These are phyloP conservation scores for Lipomyces sp. DNA, from an alignment of 805 yeast genomes.

Conservation along the genomic window DNA sequence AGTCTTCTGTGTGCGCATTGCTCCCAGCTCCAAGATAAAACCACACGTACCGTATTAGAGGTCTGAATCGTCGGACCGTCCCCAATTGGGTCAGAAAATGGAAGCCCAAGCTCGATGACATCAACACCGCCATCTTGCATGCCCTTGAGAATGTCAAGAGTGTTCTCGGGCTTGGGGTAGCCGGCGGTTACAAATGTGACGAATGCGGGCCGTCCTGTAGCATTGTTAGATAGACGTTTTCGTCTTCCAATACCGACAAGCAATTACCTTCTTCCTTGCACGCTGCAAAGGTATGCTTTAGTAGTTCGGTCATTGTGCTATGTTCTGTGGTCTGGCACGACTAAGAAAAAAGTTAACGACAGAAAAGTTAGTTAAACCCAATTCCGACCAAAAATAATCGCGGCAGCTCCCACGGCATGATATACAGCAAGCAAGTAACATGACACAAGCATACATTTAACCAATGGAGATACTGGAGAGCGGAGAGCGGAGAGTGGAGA, in stretches of 20 bases:
- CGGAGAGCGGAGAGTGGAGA: too few relatives aligned
- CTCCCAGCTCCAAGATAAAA: neutral
- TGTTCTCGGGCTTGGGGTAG: conserved; percentile 81
- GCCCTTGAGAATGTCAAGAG: conserved; percentile 79
- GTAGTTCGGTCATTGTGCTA: neutral
- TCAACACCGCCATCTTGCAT: conserved; percentile 96
- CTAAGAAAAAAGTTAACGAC: too few relatives aligned
- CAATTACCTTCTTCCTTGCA: conserved; percentile 1
- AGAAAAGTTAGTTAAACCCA: too few relatives aligned
- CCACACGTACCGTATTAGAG: conserved; percentile 56
- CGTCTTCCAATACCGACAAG: neutral
- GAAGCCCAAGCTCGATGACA: conserved; percentile 90
- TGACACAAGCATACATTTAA: too few relatives aligned
- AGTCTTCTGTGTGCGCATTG: neutral
- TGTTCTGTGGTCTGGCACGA: neutral
- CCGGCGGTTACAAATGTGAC: conserved; percentile 95
- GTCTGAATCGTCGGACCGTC: conserved; percentile 97
- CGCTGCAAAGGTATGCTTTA: neutral
- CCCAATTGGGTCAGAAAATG: conserved; percentile 97
- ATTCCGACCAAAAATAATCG: too few relatives aligned
- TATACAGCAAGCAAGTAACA: too few relatives aligned
- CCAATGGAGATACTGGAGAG: too few relatives aligned
- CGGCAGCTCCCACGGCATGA: too few relatives aligned
- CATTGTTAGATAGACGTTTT: too few relatives aligned
- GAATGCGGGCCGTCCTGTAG: conserved; percentile 70